Percentiles rank a stretch among this genome's conserved stretches.
Evolutionary conservation across 2,329 filamentous ascomycete genomes (phyloP).

Genomic region (Pestalotiopsis fici): DNA sequence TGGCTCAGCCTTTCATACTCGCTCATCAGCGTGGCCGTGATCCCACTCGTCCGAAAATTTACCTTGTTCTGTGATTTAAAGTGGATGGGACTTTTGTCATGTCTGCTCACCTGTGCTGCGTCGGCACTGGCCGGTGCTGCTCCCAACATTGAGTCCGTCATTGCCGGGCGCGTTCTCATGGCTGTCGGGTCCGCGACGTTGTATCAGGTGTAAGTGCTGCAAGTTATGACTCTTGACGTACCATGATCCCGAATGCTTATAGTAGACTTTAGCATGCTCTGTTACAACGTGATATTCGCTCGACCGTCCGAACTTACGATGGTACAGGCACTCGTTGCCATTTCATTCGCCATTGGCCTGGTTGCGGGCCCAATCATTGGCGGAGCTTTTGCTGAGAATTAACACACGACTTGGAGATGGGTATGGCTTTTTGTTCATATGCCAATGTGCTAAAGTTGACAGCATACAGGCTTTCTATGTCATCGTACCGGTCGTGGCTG

Average conservation of each 20-base stretch:
- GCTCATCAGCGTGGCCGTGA: constrained; percentile 31
- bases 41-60: constrained; percentile 34
- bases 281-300: constrained; percentile 22
- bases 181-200: constrained; percentile 29
- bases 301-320: constrained; percentile 17
- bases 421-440: neutral
- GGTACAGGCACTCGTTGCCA: constrained; percentile 18
- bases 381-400: constrained; percentile 33
- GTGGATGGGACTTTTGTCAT: constrained; percentile 23
- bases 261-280: constrained; percentile 13
- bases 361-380: constrained; percentile 27
- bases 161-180: constrained; percentile 32
- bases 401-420: constrained; percentile 42
- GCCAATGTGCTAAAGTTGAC: neutral
- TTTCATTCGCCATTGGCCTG: constrained; percentile 27
- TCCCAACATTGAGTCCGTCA: constrained; percentile 26
- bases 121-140: constrained; percentile 30
- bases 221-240: neutral
- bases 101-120: constrained; percentile 28
- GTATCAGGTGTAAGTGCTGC: constrained; percentile 29
- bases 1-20: constrained; percentile 40
- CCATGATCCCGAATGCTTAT: neutral
- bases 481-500: constrained; percentile 14
- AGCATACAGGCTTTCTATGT: constrained; percentile 18
- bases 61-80: constrained; percentile 33